Evolutionary conservation across 148 eudicot species (phyloP), one percentile per base, ranked within the genome.

Genomic region (Diospyros lotus): DNA sequence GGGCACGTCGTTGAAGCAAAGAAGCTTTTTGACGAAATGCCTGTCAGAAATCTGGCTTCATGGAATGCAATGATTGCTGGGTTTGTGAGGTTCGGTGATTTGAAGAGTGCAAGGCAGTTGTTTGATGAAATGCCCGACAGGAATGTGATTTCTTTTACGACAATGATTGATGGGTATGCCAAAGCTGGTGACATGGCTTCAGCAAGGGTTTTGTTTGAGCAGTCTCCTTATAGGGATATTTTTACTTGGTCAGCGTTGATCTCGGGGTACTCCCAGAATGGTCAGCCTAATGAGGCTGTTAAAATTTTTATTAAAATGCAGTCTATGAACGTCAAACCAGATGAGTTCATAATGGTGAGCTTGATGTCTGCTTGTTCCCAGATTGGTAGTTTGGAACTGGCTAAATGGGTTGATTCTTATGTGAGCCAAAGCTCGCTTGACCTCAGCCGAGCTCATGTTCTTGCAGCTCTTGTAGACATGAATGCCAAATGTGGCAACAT

Each of bases 361-460:
- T 73, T 92, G 77, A 89, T 92, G 89, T 88, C 92, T 69, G 92
- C 97, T 62, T 92, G 97, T 80, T 86, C 94, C 14, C 89, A 89
- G 53, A 55, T 85, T 61, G 92, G 90, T 9, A 53, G 68, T 14
- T 82, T 82, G 77, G 81, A 89, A 10, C 82, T 86, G 72, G 90
- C 94, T 67, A 77, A 79, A 69, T 84, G 88, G 90, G 76, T 86
- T 80, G 97, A 92, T 73, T 80, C 87, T 51, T 89, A 87, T 73
- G 72, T 91, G 78, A 73, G 66, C 6, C 64, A 63, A 38, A 77
- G 81, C 63, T 74, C 78, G 2, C 78, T 85, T 72, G 85, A 92
- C 78, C 78, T 81, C 41, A 44, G 14, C 1, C 75, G 76, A 5
- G 64, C 73, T 65, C 92, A 89, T 76, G 89, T 92, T 42, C 80